A percentile compares a stretch with the other conserved stretches of the same genome.
phyloP scores from a whole-genome alignment of 768 basidiomycete species.

The Hygrocybe coccinea region DNA sequence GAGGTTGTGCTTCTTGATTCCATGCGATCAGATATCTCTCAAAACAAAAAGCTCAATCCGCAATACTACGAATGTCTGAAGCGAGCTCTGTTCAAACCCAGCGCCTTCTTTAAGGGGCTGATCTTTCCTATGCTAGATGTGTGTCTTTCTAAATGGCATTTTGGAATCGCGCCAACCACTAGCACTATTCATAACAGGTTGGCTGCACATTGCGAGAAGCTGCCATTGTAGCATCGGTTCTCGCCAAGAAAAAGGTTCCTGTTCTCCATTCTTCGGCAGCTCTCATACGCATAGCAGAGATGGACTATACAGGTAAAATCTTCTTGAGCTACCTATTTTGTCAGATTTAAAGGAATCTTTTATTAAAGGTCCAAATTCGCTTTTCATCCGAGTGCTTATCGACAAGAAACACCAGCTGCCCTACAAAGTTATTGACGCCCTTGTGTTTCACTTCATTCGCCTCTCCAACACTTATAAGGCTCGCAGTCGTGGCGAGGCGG shows the following conservation, averaged over 20 bases:
- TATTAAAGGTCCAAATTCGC: conserved; percentile 73
- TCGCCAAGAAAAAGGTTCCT: conserved; percentile 87
- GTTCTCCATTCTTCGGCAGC: conserved; percentile 97
- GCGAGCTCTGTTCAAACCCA: conserved; percentile 90
- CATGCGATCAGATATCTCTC: conserved; percentile 80
- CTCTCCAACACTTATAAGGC: conserved; percentile 88
- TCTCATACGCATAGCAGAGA: conserved; percentile 84
- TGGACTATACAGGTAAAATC: conserved; percentile 84
- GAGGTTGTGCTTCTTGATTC: conserved; percentile 88
- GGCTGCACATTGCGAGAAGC: conserved; percentile 94
- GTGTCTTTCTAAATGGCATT: conserved; percentile 21
- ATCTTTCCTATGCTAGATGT: conserved; percentile 94
- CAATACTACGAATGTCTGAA: conserved; percentile 94
- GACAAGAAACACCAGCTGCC: conserved; percentile 99
- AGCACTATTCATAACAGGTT: conserved; percentile 27
- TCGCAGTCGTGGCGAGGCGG: conserved; percentile 60
- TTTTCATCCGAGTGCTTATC: conserved; percentile 93
- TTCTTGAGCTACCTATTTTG: conserved; percentile 4
- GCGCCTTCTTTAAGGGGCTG: conserved; percentile 97
- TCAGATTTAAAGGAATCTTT: conserved; percentile 10
- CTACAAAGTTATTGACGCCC: conserved; percentile 94
- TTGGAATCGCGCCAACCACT: not conserved
- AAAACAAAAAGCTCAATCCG: conserved; percentile 83
- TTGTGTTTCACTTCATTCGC: conserved; percentile 97
- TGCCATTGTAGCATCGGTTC: conserved; percentile 86